Evolutionary conservation across 2,329 filamentous ascomycete species (phyloP).

Genomic region (Monosporascus cannonballus): DNA sequence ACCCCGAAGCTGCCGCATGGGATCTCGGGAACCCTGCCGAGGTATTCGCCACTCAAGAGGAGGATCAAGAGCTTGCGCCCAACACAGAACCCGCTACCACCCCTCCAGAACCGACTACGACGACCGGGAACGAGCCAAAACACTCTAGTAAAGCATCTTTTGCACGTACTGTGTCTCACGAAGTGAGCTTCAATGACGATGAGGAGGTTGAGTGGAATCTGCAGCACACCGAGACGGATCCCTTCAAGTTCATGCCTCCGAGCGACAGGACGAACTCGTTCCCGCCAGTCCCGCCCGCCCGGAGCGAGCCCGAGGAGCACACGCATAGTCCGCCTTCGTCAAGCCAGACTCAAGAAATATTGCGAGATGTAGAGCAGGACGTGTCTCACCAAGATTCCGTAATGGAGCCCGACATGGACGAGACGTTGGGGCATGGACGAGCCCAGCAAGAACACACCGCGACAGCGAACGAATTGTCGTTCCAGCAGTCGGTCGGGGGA

Average conservation of each 20-base stretch:
- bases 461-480: constrained; percentile 15
- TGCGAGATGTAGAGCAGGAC: constrained; percentile 46
- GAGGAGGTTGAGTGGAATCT: constrained; percentile 54
- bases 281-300: constrained; percentile 45
- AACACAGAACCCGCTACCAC: constrained; percentile 8
- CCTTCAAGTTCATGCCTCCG: constrained; percentile 54
- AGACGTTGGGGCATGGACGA: constrained; percentile 25
- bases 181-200: constrained; percentile 52
- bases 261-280: constrained; percentile 59
- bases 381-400: constrained; percentile 35
- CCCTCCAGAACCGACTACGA: constrained; percentile 8
- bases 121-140: constrained; percentile 34
- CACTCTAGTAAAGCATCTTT: constrained; percentile 59
- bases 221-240: constrained; percentile 46
- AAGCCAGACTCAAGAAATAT: constrained; percentile 47
- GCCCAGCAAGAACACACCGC: constrained; percentile 11
- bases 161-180: constrained; percentile 57
- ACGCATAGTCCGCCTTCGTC: constrained; percentile 36
- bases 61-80: constrained; percentile 6
- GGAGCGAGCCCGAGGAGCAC: constrained; percentile 21
- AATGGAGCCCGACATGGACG: constrained; percentile 31
- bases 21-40: constrained; percentile 12
- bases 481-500: constrained; percentile 35
- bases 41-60: constrained; percentile 5
- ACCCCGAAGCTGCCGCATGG: constrained; percentile 20